These are phyloP conservation scores for Aspergillus sp. DNA, from an alignment of 2,329 filamentous ascomycete genomes.

Conservation along the genomic window DNA sequence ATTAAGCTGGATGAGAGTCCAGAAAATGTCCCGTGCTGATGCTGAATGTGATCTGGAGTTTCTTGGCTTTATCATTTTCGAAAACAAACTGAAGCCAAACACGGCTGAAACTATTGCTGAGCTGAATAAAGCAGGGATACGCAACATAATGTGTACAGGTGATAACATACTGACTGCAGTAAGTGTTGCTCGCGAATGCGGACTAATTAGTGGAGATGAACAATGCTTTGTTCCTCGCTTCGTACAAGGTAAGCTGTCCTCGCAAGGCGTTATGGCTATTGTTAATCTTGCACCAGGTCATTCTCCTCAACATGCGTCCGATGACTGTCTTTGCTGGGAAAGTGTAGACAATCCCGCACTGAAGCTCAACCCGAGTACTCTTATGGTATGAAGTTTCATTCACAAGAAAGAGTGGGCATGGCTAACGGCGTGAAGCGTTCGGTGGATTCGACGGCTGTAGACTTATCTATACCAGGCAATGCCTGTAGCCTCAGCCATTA, in stretches of 20 bases:
- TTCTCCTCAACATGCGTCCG: constrained; percentile 70
- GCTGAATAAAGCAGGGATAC: constrained; percentile 78
- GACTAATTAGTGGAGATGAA: constrained; percentile 74
- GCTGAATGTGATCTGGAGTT: constrained; percentile 85
- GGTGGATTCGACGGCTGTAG: constrained; percentile 67
- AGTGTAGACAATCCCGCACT: constrained; percentile 86
- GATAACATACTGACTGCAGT: constrained; percentile 98
- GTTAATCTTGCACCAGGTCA: constrained; percentile 54
- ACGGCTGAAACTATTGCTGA: constrained; percentile 81
- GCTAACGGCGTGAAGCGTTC: constrained; percentile 59
- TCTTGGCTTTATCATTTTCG: constrained; percentile 95
- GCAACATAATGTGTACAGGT: constrained; percentile 93
- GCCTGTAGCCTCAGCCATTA: constrained; percentile 81
- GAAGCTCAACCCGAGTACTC: constrained; percentile 74
- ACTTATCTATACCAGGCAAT: constrained; percentile 83
- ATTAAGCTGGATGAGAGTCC: constrained; percentile 88
- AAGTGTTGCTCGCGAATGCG: constrained; percentile 89
- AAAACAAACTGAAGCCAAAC: constrained; percentile 94
- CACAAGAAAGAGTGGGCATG: neutral
- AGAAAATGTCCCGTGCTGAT: constrained; percentile 86
- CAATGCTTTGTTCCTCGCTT: constrained; percentile 96
- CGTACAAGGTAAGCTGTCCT: constrained; percentile 57
- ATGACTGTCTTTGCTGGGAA: constrained; percentile 80
- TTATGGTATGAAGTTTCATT: constrained; percentile 57
- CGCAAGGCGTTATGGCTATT: neutral